Percentiles rank a stretch among this genome's conserved stretches.
phyloP scores from a whole-genome alignment of 176 grass and related monocot species.

The Lolium perenne region DNA sequence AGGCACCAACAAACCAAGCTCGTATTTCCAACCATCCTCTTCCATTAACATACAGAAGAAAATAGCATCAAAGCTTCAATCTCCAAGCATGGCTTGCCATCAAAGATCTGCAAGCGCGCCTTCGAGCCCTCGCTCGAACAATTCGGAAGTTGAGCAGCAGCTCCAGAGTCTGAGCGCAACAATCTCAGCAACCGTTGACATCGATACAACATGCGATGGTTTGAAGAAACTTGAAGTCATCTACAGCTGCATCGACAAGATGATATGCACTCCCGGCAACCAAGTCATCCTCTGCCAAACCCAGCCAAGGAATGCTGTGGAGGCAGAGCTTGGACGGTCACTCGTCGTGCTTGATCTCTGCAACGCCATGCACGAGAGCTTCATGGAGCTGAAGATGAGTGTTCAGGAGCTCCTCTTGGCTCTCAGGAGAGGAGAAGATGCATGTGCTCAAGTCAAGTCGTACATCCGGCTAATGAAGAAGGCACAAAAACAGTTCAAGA shows the following conservation, averaged over 20 bases:
- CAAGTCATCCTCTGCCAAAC: constrained; percentile 41
- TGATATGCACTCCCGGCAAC: constrained; percentile 49
- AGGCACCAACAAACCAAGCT: constrained; percentile 24
- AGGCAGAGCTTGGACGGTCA: constrained; percentile 51
- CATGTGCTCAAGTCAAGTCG: constrained; percentile 10
- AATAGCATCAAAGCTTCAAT: constrained; percentile 13
- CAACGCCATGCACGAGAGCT: constrained; percentile 29
- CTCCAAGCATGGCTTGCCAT: constrained; percentile 29
- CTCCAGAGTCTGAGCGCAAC: constrained; percentile 34
- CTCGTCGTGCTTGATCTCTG: constrained; percentile 52
- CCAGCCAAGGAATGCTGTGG: constrained; percentile 47
- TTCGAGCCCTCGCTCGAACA: constrained; percentile 38
- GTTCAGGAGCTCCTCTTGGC: constrained; percentile 19
- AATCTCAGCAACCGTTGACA: constrained; percentile 30
- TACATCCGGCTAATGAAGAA: constrained; percentile 53
- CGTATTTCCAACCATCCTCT: neutral
- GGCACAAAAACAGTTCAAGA: constrained; percentile 62
- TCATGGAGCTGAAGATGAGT: constrained; percentile 40
- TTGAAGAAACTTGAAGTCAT: constrained; percentile 44
- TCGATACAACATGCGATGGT: constrained; percentile 22
- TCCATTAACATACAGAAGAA: no score
- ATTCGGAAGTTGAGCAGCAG: constrained; percentile 24
- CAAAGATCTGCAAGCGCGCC: constrained; percentile 50
- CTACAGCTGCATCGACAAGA: constrained; percentile 29
- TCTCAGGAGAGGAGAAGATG: constrained; percentile 37